Base-by-base conservation (phyloP, 805 yeast genomes). In the Priceomyces medius region DNA sequence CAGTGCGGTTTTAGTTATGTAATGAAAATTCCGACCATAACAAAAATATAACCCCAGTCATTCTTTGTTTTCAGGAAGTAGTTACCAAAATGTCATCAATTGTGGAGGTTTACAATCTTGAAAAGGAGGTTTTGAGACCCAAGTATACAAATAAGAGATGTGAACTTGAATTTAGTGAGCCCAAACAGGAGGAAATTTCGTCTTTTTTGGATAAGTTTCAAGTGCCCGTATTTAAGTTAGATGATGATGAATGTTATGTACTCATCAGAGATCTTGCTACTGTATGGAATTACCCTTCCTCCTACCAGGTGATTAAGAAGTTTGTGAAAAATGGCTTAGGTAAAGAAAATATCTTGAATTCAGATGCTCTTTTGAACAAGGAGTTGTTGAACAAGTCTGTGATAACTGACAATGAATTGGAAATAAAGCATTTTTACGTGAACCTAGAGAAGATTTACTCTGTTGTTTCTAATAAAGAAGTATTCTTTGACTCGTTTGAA, bases 241-340 rank as follows among this genome's bases (percentile, higher is more conserved):
- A 49, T 16, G 40, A 43, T n/a, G 23, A 31, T 7, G 39, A 46
- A 18, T n/a, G n/a, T n/a, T 55, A 53, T 35, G 65, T 65, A 2
- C 48, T 70, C 27, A 33, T 64, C 10, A 57, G 59, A 34, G 61
- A 65, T 43, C 50, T 70, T 38, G 61, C 70, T 6, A 31, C 21
- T 20, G 40, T 59, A 7, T 69, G 71, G 71, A 63, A 61, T 44
- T 69, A 53, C 38, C 73, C 75, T 1, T 68, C 74, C 6, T 63
- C 74, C 3, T 69, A 70, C 44, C 76, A 70, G 47, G 43, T 70
- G 16, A 58, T 70, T 20, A 38, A 45, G n/a, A 55, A 54, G 41
- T 27, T 68, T 6, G 43, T 61, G 14, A 60, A 58, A 37, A 44
- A 49, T 4, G n/a, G 56, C 3, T n/a, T 45, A 1, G 58, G 51